These are phyloP conservation scores for Excoecaria agallocha DNA, from an alignment of 345 rosid species.

Conservation along the genomic window DNA sequence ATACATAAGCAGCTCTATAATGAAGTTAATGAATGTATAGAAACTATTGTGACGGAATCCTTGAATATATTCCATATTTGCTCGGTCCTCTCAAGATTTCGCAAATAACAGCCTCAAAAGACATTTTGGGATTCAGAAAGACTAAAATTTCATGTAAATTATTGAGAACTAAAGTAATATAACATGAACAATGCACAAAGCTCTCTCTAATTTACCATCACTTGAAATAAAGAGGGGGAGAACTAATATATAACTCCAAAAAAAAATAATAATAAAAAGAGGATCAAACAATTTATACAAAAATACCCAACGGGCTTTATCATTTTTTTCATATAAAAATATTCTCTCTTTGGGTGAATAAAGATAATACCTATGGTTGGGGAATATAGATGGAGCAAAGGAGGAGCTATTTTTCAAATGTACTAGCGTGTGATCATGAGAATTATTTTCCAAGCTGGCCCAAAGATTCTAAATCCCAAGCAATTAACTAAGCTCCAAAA, in stretches of 20 bases:
- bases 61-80: too few species aligned
- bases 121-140: neutral
- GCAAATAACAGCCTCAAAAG: too few species aligned
- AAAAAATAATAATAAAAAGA: neutral
- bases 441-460: neutral
- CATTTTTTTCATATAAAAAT: too few species aligned
- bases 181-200: neutral
- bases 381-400: neutral
- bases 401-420: conserved; percentile 3
- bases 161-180: too few species aligned
- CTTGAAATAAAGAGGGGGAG: neutral
- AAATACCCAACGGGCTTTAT: neutral
- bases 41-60: too few species aligned
- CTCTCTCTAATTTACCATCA: neutral
- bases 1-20: too few species aligned
- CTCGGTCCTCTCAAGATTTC: too few species aligned
- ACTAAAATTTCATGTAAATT: neutral
- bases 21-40: too few species aligned
- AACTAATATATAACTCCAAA: neutral
- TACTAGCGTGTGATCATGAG: too few species aligned
- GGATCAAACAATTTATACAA: too few species aligned
- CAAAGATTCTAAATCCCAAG: neutral
- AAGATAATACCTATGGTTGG: neutral
- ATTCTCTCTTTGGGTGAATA: neutral
- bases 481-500: neutral